Base-by-base conservation (phyloP, 176 grass and related monocot species). In the Aegilops sharonensis region DNA sequence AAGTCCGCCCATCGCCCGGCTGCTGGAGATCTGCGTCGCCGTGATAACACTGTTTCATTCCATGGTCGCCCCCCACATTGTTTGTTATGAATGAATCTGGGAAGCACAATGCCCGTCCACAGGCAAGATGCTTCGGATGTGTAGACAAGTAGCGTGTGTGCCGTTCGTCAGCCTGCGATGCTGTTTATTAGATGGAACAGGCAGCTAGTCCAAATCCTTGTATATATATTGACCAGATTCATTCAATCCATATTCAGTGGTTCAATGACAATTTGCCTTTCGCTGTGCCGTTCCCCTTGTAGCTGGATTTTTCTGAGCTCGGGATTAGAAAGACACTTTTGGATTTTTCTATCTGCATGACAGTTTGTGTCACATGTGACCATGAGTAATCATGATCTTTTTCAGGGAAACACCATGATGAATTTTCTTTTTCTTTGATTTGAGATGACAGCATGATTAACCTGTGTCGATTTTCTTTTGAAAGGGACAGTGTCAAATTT, bases 221-320 rank as follows among this genome's bases (percentile, higher is more conserved):
- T 88, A 72, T 78, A 82, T 91, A 85, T 91, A 88, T 50, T 57
- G 40, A 88, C 78, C 86, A 91, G 71, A 70, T 91, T 88, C 86
- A 88, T 91, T 85, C 82, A 85, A 82, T 81, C 78, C 72, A 72
- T 85, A 88, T 71, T 82, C 71, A 45, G 71, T 88, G 90, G 62
- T 88, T 88, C 83, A 82, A 82, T 56, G 37, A 71, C 56, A 30
- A 66, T 25, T 13, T 71, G 57, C 11, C n/a, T 30, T 31, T 40
- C 21, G 48, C 17, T 34, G 37, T 40, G 77, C 2, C 13, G 68
- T 64, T 84, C 70, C 20, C 12, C 21, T 32, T 54, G 18, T 73
- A 25, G 69, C 29, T 62, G 24, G n/a, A 21, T 8, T 11, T 15
- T 32, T 50, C 13, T 0, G 47, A 50, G 47, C 47, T 1, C 45